Base-by-base conservation (phyloP, 1,284 basidiomycete genomes). In the Baeospora myosura region DNA sequence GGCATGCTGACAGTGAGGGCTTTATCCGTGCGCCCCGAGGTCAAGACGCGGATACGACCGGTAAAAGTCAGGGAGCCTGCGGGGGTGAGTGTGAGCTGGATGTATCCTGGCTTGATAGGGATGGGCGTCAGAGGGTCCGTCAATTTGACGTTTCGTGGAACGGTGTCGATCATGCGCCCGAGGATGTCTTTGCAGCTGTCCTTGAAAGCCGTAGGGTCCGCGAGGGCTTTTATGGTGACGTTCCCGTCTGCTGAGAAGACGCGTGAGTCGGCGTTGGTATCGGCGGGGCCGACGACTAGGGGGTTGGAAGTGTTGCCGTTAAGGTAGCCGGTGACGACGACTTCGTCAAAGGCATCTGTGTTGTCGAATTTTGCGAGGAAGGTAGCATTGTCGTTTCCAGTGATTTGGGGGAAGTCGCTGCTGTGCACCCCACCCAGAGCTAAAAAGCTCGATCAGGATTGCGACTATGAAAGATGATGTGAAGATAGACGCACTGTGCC, bases 151-250 rank as follows among this genome's bases (percentile, higher is more conserved):
- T 38, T 40, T 1, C 23, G 39, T 3, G 56, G 53, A 2, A 58
- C 54, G 16, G 51, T 56, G 29, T 58, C 49, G 21, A 58, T 45
- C 54, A 58, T 56, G 10, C 52, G 42, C 23, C 49, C 47, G n/a
- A 55, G 38, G 1, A 58, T 34, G 11, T 12, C 38, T 4, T 14
- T 34, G 41, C 56, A 58, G 2, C 49, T 49, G 35, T 36, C 33
- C 24, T 28, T 30, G 38, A 47, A 47, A 11, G 2, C 24, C 8
- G 18, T 8, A 10, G 12, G 14, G 6, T 14, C 17, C 2, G 34
- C 20, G 3, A 42, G 20, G 21, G 26, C 32, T 36, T 43, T 28
- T 38, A 46, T 46, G 11, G 45, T 46, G 3, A 24, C 30, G 31
- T 47, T 47, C 12, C 45, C 45, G 26, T 47, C 45, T 22, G 31